Evolutionary conservation across 345 rosid genomes (phyloP).

Genomic region (Camelina neglecta): DNA sequence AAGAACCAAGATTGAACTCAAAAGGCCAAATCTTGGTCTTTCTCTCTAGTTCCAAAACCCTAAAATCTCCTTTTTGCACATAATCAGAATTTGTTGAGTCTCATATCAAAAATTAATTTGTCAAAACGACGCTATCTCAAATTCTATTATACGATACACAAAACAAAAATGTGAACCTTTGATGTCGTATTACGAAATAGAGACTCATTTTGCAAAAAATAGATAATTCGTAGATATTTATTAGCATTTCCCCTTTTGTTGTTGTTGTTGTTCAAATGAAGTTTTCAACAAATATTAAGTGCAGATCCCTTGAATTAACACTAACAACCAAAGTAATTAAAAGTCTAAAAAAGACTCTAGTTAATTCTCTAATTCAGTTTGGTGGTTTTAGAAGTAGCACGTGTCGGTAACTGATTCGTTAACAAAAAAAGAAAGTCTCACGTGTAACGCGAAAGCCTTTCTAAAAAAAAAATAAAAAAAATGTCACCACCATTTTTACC

Average conservation of each 20-base stretch:
- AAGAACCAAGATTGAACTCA: background rate
- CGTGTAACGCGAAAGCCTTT: slow-evolving; percentile 43
- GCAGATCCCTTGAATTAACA: background rate
- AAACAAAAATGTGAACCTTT: background rate
- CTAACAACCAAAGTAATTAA: background rate
- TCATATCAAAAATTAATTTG: background rate
- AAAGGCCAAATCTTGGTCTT: background rate
- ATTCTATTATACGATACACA: too few relatives aligned
- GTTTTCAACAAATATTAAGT: slow-evolving; percentile 12
- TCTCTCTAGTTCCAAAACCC: background rate
- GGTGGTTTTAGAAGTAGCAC: slow-evolving; percentile 1
- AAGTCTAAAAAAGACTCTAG: background rate
- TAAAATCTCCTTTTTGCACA: background rate
- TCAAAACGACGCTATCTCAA: background rate
- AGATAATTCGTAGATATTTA: background rate
- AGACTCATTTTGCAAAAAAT: background rate
- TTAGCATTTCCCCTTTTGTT: background rate
- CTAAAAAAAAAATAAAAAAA: slow-evolving; percentile 14
- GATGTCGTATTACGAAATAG: background rate
- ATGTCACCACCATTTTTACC: slow-evolving; percentile 28
- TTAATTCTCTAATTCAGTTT: background rate
- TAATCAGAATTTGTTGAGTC: background rate
- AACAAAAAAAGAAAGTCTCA: slow-evolving; percentile 41
- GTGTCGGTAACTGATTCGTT: background rate
- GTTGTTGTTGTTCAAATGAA: background rate